Conservation (phyloP, 2,329 filamentous ascomycete species). For the Elsinoe arachidis region DNA sequence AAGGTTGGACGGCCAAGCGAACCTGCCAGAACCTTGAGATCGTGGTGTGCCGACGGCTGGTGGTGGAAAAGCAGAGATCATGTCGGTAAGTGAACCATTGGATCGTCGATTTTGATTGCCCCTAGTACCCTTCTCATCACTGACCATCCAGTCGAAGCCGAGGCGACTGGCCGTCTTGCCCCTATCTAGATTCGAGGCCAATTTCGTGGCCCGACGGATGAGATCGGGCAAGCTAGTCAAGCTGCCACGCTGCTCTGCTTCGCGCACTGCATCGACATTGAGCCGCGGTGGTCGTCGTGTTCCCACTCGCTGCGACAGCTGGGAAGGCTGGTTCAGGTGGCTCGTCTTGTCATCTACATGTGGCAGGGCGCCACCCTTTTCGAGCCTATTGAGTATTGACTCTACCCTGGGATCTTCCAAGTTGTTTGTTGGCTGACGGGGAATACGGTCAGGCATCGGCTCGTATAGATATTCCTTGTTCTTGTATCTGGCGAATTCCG, state of each 20-base stretch:
- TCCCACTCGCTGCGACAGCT: slow-evolving; percentile 35
- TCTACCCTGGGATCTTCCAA: slow-evolving; percentile 20
- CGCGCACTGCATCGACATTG: slow-evolving; percentile 72
- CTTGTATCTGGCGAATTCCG: slow-evolving; percentile 19
- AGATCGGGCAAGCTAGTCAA: slow-evolving; percentile 87
- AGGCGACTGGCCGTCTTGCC: slow-evolving; percentile 59
- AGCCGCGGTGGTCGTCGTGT: slow-evolving; percentile 57
- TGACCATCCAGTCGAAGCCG: slow-evolving; percentile 39
- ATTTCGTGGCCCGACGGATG: slow-evolving; percentile 75
- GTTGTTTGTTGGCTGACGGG: slow-evolving; percentile 12
- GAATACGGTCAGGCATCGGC: slow-evolving; percentile 18
- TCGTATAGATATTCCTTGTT: slow-evolving; percentile 14
- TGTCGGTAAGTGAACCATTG: slow-evolving; percentile 49
- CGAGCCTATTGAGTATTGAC: slow-evolving; percentile 23
- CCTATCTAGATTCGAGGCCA: slow-evolving; percentile 81
- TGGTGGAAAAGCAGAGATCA: slow-evolving; percentile 56
- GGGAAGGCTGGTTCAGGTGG: slow-evolving; percentile 21
- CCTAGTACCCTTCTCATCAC: slow-evolving; percentile 25
- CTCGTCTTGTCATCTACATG: slow-evolving; percentile 26
- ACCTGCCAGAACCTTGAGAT: slow-evolving; percentile 15
- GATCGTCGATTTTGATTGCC: slow-evolving; percentile 29
- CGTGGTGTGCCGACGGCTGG: slow-evolving; percentile 39
- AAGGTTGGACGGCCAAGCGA: slow-evolving; percentile 13
- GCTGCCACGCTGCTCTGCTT: slow-evolving; percentile 76
- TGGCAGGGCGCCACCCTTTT: slow-evolving; percentile 28